Evolutionary conservation across 371 early-diverging fungal species (phyloP).

Genomic region (Aphelidium insulamus): DNA sequence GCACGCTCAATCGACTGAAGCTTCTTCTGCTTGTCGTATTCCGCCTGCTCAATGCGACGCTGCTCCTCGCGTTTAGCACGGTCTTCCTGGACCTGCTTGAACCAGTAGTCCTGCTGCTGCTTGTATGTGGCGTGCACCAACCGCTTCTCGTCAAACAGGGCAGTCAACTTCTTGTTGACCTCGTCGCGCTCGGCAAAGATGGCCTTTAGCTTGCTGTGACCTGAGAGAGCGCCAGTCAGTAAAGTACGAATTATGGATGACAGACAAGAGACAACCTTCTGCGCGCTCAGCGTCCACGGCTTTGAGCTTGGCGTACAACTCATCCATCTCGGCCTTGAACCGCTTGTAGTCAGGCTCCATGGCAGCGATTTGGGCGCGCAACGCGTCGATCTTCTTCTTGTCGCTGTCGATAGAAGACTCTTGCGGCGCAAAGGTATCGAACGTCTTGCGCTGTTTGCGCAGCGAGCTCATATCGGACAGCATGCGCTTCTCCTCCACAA

Average conservation of each 20-base stretch:
- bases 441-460: constrained; percentile 49
- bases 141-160: constrained; percentile 49
- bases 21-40: constrained; percentile 33
- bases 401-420: constrained; percentile 48
- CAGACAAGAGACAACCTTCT: too few relatives aligned
- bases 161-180: constrained; percentile 32
- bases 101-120: constrained; percentile 39
- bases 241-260: too few relatives aligned
- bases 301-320: constrained; percentile 11
- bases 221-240: too few relatives aligned
- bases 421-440: constrained; percentile 39
- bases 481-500: constrained; percentile 71
- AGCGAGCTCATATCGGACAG: constrained; percentile 53
- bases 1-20: constrained; percentile 32
- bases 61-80: constrained; percentile 36
- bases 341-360: constrained; percentile 6
- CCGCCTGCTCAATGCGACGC: constrained; percentile 35
- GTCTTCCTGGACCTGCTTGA: constrained; percentile 45
- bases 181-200: constrained; percentile 44
- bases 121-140: constrained; percentile 45
- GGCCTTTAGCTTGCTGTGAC: too few relatives aligned
- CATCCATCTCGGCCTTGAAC: constrained; percentile 4
- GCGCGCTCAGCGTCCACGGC: constrained; percentile 8
- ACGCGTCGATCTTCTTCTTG: constrained; percentile 28
- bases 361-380: constrained; percentile 17